These are phyloP conservation scores for Backusella sp. DNA, from an alignment of 192 early-diverging fungal genomes.

Conservation along the genomic window DNA sequence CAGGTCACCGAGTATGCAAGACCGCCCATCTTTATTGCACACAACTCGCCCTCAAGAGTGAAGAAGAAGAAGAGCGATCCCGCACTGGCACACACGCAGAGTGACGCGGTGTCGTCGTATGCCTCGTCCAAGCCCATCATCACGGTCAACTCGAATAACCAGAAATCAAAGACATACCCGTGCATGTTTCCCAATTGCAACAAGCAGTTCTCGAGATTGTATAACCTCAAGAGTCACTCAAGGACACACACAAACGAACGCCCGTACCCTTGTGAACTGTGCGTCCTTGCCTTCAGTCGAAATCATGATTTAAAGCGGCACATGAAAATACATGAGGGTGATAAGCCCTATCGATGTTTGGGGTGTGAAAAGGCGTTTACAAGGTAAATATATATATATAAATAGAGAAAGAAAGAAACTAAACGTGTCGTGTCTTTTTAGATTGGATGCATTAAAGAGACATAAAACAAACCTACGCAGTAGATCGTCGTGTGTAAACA, in stretches of 20 bases:
- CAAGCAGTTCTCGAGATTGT: slow-evolving; percentile 82
- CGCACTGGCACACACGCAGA: slow-evolving; percentile 24
- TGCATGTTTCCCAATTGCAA: slow-evolving; percentile 77
- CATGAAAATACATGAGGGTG: slow-evolving; percentile 71
- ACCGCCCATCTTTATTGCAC: background rate
- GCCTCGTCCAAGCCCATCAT: slow-evolving; percentile 35
- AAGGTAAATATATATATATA: slow-evolving; percentile 35
- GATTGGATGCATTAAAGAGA: slow-evolving; percentile 63
- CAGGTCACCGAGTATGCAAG: background rate
- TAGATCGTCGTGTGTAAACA: background rate
- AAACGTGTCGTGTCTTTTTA: background rate
- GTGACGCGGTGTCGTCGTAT: slow-evolving; percentile 32
- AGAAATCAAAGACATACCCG: slow-evolving; percentile 35
- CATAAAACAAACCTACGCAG: slow-evolving; percentile 41
- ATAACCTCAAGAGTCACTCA: slow-evolving; percentile 86
- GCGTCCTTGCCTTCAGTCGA: slow-evolving; percentile 54
- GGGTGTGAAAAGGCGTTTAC: slow-evolving; percentile 78
- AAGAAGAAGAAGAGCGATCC: slow-evolving; percentile 26
- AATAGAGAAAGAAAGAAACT: background rate
- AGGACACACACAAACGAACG: slow-evolving; percentile 77
- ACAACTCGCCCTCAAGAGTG: background rate
- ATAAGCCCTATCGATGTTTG: slow-evolving; percentile 74
- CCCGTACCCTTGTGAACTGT: slow-evolving; percentile 58
- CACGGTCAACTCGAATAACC: slow-evolving; percentile 26
- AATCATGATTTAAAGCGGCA: slow-evolving; percentile 79